phyloP scores from a whole-genome alignment of 192 early-diverging fungal species.

The Mortierella hygrophila region DNA sequence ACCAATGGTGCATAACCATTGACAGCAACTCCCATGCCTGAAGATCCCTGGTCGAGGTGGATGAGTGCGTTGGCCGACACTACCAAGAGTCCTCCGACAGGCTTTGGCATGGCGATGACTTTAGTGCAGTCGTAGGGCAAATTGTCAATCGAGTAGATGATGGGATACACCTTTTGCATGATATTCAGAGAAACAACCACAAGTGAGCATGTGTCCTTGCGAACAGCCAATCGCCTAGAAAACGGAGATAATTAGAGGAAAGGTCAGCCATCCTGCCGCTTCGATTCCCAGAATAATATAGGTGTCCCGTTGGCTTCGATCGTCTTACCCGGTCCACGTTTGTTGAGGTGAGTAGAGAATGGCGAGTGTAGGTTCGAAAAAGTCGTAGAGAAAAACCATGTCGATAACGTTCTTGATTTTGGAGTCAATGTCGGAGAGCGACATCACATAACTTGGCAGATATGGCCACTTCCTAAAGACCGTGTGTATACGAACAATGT shows the following conservation, averaged over 20 bases:
- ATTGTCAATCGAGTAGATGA: conserved; percentile 80
- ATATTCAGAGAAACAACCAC: conserved; percentile 91
- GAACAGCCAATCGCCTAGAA: conserved; percentile 69
- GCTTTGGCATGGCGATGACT: conserved; percentile 81
- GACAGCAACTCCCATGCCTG: conserved; percentile 80
- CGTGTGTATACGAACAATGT: not conserved
- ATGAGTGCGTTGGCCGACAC: conserved; percentile 84
- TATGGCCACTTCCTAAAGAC: conserved; percentile 69
- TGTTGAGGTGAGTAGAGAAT: conserved; percentile 90
- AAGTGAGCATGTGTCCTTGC: conserved; percentile 80
- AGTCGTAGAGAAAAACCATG: conserved; percentile 91
- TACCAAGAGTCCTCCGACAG: conserved; percentile 89
- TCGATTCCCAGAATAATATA: not conserved
- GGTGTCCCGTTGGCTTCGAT: not conserved
- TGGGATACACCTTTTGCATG: conserved; percentile 78
- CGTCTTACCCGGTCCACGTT: conserved; percentile 87
- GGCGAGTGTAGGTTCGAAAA: conserved; percentile 93
- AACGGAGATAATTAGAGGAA: not conserved
- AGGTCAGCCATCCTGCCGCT: not conserved
- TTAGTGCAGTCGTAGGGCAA: conserved; percentile 88
- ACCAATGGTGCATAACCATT: conserved; percentile 75
- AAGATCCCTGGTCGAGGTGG: conserved; percentile 87
- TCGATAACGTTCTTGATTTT: conserved; percentile 87
- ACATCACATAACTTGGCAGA: conserved; percentile 79
- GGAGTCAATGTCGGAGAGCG: conserved; percentile 67